Conservation (phyloP, 345 rosid genomes). For the Anastatica hierochuntica region DNA sequence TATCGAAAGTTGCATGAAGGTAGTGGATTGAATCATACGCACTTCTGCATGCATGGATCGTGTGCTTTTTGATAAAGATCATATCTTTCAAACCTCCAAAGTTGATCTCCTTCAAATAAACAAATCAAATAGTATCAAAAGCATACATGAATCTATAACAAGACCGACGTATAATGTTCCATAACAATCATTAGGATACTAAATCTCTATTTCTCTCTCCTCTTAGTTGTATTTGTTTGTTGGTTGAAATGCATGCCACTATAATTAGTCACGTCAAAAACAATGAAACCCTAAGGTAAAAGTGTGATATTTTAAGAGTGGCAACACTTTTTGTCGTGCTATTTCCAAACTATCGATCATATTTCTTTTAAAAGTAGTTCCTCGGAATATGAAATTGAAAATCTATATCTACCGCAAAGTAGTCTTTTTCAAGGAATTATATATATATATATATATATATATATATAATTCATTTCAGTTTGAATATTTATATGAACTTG, state of each 20-base stretch:
- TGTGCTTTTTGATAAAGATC: conserved; percentile 14
- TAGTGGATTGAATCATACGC: conserved; percentile 21
- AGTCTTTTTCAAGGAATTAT: too few relatives aligned
- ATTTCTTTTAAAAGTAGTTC: too few relatives aligned
- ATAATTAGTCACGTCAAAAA: conserved; percentile 26
- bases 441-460: too few relatives aligned
- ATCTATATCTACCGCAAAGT: too few relatives aligned
- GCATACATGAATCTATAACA: conserved; percentile 10
- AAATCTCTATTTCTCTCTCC: conserved; percentile 9
- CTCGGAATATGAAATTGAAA: too few relatives aligned
- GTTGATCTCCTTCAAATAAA: conserved; percentile 8
- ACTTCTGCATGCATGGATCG: conserved; percentile 26
- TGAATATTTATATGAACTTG: too few relatives aligned
- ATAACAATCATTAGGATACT: conserved; percentile 5
- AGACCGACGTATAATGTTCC: conserved; percentile 14
- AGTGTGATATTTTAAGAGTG: neutral
- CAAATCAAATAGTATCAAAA: conserved; percentile 9
- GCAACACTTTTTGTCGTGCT: conserved; percentile 5
- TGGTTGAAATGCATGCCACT: conserved; percentile 26
- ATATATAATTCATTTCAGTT: too few relatives aligned
- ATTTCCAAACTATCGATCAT: conserved; percentile 1
- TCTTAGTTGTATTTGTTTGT: conserved; percentile 8
- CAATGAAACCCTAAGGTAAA: conserved; percentile 13
- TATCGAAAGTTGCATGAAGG: conserved; percentile 21
- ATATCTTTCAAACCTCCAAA: conserved; percentile 14